A percentile compares a stretch with the other conserved stretches of the same genome.
Evolutionary conservation across 2,329 filamentous ascomycete species (phyloP).

Genomic region (Diaporthe longicolla): DNA sequence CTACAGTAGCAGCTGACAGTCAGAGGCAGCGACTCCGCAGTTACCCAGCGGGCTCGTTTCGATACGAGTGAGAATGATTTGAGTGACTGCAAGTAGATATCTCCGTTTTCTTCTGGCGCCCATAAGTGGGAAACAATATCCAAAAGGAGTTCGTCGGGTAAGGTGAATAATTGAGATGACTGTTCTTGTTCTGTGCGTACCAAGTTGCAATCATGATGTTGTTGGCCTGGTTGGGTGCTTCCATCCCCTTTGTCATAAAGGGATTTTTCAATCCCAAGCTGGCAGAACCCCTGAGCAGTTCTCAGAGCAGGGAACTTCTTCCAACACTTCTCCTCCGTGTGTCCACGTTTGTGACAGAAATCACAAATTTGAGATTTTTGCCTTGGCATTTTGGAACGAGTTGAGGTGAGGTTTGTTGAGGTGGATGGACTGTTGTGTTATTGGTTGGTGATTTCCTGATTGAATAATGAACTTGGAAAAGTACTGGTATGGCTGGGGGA

Average conservation of each 20-base stretch:
- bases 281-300: neutral
- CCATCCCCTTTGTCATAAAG: neutral
- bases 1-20: neutral
- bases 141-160: neutral
- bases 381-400: neutral
- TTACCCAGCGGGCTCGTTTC: neutral
- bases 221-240: neutral
- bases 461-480: neutral
- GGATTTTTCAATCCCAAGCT: too few relatives aligned
- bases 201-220: neutral
- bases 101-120: neutral
- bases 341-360: neutral
- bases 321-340: neutral
- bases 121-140: neutral
- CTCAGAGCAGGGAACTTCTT: neutral
- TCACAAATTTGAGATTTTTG: neutral
- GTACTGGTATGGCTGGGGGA: neutral
- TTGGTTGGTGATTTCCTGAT: neutral
- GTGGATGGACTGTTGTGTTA: neutral
- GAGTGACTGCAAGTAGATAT: neutral
- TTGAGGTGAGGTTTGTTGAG: neutral
- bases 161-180: neutral
- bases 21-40: neutral
- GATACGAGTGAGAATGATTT: conserved; percentile 1
- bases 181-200: neutral